phyloP scores from a whole-genome alignment of 306 rosid species.

The Delonix regia region DNA sequence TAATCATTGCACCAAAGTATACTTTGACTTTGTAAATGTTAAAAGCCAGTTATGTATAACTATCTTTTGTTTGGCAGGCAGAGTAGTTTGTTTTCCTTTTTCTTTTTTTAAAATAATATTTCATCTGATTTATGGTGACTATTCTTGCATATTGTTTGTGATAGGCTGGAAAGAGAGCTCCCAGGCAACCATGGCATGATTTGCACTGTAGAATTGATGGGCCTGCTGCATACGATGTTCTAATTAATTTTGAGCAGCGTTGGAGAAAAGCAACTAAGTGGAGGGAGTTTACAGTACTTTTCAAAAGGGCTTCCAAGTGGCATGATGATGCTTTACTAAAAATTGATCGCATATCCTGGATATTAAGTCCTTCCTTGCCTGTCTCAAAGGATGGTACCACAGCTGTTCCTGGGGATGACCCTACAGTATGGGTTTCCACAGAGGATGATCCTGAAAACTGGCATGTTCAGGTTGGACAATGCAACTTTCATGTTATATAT shows the following conservation, averaged over 20 bases:
- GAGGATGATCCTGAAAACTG: slow-evolving; percentile 82
- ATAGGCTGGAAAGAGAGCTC: slow-evolving; percentile 79
- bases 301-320: slow-evolving; percentile 64
- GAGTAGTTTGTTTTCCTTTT: slow-evolving; percentile 23
- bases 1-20: not conserved
- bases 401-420: slow-evolving; percentile 66
- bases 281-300: slow-evolving; percentile 70
- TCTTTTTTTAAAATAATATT: not conserved
- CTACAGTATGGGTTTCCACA: slow-evolving; percentile 48
- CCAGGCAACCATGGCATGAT: slow-evolving; percentile 99
- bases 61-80: not conserved
- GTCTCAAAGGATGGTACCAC: slow-evolving; percentile 41
- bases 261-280: slow-evolving; percentile 84
- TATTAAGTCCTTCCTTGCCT: slow-evolving; percentile 63
- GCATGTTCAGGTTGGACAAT: slow-evolving; percentile 88
- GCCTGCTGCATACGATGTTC: slow-evolving; percentile 96
- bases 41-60: not conserved
- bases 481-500: slow-evolving; percentile 31
- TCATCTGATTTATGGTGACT: slow-evolving; percentile 23
- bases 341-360: slow-evolving; percentile 92
- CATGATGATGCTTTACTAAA: slow-evolving; percentile 76
- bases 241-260: slow-evolving; percentile 92
- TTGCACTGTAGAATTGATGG: slow-evolving; percentile 92
- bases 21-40: not conserved
- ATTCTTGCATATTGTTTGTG: slow-evolving; percentile 30